Percentiles rank a stretch among this genome's conserved stretches.
Evolutionary conservation across 208 protist genomes (phyloP).

Genomic region (Borovskyia barvae): DNA sequence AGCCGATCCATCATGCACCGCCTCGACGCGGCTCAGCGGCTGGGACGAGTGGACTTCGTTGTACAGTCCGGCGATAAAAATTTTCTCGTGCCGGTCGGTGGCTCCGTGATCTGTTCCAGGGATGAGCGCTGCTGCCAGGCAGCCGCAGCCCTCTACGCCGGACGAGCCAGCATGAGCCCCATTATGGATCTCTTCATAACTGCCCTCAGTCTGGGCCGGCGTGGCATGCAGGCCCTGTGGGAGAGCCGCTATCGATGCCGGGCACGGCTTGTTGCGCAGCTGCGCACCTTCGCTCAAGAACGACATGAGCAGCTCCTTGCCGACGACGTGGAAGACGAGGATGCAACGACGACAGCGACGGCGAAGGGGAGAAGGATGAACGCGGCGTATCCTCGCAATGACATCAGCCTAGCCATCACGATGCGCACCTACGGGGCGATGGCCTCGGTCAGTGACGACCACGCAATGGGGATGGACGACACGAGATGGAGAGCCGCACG

Average conservation of each 20-base stretch:
- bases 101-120: conserved; percentile 48
- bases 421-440: conserved; percentile 35
- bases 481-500: conserved; percentile 21
- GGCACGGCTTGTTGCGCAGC: conserved; percentile 5
- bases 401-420: conserved; percentile 85
- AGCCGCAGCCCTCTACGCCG: conserved; percentile 80
- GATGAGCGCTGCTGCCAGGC: conserved; percentile 18
- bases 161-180: conserved; percentile 90
- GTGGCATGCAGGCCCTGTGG: conserved; percentile 78
- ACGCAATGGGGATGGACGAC: not conserved
- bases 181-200: conserved; percentile 97
- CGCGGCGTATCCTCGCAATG: conserved; percentile 37
- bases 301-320: conserved; percentile 44
- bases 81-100: conserved; percentile 98
- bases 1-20: conserved; percentile 70
- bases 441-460: not conserved
- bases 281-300: conserved; percentile 50
- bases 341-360: conserved; percentile 2
- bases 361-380: not conserved
- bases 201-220: conserved; percentile 90
- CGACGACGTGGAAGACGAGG: too few relatives aligned
- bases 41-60: conserved; percentile 91
- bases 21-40: conserved; percentile 66
- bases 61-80: conserved; percentile 99
- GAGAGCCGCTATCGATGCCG: conserved; percentile 64